Conservation (phyloP, 1,139 yeast genomes). For the Kodamaea derodonti region DNA sequence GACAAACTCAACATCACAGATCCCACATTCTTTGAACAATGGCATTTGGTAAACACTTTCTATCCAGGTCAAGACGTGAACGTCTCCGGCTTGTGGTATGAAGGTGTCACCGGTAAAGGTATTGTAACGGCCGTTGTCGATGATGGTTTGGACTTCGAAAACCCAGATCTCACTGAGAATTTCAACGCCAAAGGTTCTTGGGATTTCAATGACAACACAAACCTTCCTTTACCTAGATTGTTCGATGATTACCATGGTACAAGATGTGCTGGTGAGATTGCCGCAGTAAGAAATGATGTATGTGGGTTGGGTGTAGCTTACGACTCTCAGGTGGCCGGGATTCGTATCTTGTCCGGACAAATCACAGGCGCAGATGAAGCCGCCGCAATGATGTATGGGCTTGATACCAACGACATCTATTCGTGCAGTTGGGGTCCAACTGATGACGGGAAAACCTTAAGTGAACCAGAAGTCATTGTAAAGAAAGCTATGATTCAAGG, state of each 20-base stretch:
- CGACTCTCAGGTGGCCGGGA: constrained; percentile 81
- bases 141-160: constrained; percentile 87
- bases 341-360: constrained; percentile 78
- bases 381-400: constrained; percentile 72
- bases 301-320: constrained; percentile 97
- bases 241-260: constrained; percentile 95
- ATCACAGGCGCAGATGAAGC: constrained; percentile 90
- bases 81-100: constrained; percentile 81
- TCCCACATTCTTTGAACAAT: constrained; percentile 77
- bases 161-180: constrained; percentile 65
- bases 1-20: constrained; percentile 66
- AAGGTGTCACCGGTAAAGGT: constrained; percentile 78
- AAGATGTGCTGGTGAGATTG: constrained; percentile 97
- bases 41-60: constrained; percentile 80
- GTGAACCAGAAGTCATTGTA: constrained; percentile 77
- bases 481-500: constrained; percentile 81
- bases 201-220: constrained; percentile 81
- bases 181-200: constrained; percentile 77
- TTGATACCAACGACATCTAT: constrained; percentile 83
- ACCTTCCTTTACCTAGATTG: constrained; percentile 75
- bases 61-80: constrained; percentile 84
- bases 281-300: constrained; percentile 78
- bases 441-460: constrained; percentile 85
- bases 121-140: constrained; percentile 85
- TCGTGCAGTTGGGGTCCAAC: constrained; percentile 99